A percentile compares a stretch with the other conserved stretches of the same genome.
phyloP scores from a whole-genome alignment of 805 yeast genomes.

The Candida silvatica region DNA sequence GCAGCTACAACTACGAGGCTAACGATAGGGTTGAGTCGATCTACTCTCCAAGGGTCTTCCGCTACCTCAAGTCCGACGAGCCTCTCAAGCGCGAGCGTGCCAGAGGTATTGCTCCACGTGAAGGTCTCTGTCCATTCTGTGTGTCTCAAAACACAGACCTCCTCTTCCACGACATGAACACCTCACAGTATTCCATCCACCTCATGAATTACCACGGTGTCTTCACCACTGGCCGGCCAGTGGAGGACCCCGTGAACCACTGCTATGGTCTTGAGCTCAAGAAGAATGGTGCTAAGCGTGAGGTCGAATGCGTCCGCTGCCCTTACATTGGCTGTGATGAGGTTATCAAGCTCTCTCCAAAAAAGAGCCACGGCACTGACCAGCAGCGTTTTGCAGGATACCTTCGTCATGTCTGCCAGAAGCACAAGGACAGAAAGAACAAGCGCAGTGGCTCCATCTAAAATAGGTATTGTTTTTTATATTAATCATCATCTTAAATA shows the following conservation, averaged over 20 bases:
- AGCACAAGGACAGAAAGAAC: constrained; percentile 7
- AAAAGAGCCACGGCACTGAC: constrained; percentile 1
- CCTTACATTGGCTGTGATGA: constrained; percentile 5
- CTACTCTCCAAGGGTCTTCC: constrained; percentile 6
- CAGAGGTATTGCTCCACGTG: constrained; percentile 7
- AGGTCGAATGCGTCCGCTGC: constrained; percentile 10
- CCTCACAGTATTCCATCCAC: constrained; percentile 13
- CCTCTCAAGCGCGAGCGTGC: constrained; percentile 3
- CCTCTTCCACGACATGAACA: constrained; percentile 12
- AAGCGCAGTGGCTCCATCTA: neutral
- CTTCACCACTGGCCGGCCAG: constrained; percentile 10
- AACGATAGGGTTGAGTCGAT: neutral
- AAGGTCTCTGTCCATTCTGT: constrained; percentile 15
- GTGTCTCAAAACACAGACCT: neutral
- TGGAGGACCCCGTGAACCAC: constrained; percentile 7
- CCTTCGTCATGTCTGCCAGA: constrained; percentile 9
- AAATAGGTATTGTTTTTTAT: neutral
- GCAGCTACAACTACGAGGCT: constrained; percentile 4
- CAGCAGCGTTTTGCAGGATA: constrained; percentile 6
- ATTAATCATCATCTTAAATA: neutral
- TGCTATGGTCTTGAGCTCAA: constrained; percentile 7
- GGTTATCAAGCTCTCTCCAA: constrained; percentile 5
- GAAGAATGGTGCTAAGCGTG: neutral
- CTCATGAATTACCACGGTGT: constrained; percentile 14
- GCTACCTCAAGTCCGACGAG: constrained; percentile 3